Percentiles rank a stretch among this genome's conserved stretches.
phyloP scores from a whole-genome alignment of 2,329 filamentous ascomycete genomes.

The Neoascochyta sp. region DNA sequence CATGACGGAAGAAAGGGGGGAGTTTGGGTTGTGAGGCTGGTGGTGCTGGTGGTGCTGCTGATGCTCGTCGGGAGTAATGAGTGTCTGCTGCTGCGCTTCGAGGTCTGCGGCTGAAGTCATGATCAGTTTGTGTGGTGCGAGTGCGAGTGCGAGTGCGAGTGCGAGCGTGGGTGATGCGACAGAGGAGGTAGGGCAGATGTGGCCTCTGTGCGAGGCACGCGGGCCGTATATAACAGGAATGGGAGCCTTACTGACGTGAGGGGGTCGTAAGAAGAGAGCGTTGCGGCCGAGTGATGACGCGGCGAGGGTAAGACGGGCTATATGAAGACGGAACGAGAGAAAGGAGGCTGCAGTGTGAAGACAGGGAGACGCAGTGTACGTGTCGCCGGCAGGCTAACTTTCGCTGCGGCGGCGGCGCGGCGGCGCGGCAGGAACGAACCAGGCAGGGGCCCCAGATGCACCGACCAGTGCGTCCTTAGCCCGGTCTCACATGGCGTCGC shows the following conservation, averaged over 20 bases:
- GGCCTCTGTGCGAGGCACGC: slow-evolving; percentile 17
- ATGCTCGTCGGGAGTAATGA: slow-evolving; percentile 18
- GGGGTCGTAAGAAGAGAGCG: slow-evolving; percentile 5
- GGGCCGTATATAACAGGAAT: slow-evolving; percentile 12
- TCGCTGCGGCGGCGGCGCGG: slow-evolving; percentile 3
- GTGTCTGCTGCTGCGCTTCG: slow-evolving; percentile 27
- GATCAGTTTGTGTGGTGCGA: slow-evolving; percentile 18
- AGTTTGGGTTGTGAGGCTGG: slow-evolving; percentile 4
- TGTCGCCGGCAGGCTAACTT: slow-evolving; percentile 5
- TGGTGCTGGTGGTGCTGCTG: slow-evolving; percentile 5
- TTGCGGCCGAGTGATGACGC: slow-evolving; percentile 26
- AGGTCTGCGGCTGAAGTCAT: slow-evolving; percentile 27
- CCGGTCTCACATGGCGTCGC: slow-evolving; percentile 5
- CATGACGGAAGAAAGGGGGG: slow-evolving; percentile 52
- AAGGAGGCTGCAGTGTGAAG: slow-evolving; percentile 4
- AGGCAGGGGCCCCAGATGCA: slow-evolving; percentile 6
- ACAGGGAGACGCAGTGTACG: slow-evolving; percentile 6
- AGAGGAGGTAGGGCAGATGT: slow-evolving; percentile 20
- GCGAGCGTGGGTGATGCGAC: slow-evolving; percentile 4
- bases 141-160: slow-evolving; percentile 1
- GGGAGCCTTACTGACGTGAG: slow-evolving; percentile 27
- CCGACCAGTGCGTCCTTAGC: slow-evolving; percentile 3
- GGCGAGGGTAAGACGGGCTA: slow-evolving; percentile 16
- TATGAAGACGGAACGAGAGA: slow-evolving; percentile 8
- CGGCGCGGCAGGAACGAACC: too few species aligned